Evolutionary conservation across 129 eudicot species (phyloP).

Genomic region (Arctium lappa): DNA sequence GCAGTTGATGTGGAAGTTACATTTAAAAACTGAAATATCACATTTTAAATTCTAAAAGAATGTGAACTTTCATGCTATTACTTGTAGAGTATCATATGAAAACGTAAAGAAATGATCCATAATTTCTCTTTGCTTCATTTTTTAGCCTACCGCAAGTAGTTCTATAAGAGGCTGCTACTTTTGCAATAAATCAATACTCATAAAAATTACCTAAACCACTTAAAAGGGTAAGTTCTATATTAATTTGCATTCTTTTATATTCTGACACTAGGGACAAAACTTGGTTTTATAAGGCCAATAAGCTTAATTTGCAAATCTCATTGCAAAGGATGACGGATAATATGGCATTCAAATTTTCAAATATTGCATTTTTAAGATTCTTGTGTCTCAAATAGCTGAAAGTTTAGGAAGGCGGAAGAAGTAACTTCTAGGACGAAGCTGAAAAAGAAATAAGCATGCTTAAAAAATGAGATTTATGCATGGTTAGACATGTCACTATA

Average conservation of each 20-base stretch:
- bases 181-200: neutral
- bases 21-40: neutral
- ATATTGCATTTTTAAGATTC: too few species aligned
- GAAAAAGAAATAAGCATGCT: too few species aligned
- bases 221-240: neutral
- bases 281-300: slow-evolving; percentile 3
- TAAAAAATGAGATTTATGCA: neutral
- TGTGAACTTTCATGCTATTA: neutral
- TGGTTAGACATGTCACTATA: neutral
- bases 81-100: neutral
- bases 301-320: slow-evolving; percentile 2
- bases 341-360: neutral
- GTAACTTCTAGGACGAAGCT: too few species aligned
- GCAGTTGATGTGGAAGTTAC: neutral
- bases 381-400: too few species aligned
- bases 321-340: neutral
- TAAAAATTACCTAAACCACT: neutral
- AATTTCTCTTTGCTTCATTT: neutral
- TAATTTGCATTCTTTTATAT: neutral
- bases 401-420: too few species aligned
- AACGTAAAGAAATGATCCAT: neutral
- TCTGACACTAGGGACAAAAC: neutral
- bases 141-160: neutral
- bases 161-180: neutral
- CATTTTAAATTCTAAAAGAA: neutral